Conservation (phyloP, 345 rosid genomes). For the Isatis tinctoria region DNA sequence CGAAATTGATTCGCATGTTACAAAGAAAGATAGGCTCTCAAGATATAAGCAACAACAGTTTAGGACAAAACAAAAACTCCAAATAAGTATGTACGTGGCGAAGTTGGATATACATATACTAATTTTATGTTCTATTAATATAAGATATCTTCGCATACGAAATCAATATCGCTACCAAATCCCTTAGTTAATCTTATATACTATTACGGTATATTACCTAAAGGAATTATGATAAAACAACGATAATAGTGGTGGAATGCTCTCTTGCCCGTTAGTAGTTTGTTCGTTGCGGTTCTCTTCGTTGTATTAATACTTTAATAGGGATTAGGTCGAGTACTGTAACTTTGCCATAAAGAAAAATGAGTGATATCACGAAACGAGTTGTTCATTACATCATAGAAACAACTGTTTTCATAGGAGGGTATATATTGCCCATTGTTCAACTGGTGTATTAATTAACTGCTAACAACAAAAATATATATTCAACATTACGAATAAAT, state of each 20-base stretch:
- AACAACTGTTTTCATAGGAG: neutral
- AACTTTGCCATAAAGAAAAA: neutral
- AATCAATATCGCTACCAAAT: slow-evolving; percentile 7
- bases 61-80: neutral
- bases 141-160: neutral
- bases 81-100: neutral
- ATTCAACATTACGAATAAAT: neutral
- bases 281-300: slow-evolving; percentile 12
- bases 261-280: slow-evolving; percentile 9
- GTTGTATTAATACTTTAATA: neutral
- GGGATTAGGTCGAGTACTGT: slow-evolving; percentile 23
- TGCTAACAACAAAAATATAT: neutral
- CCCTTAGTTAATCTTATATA: neutral
- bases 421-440: too few relatives aligned
- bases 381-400: neutral
- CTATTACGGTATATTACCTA: neutral
- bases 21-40: slow-evolving; percentile 8
- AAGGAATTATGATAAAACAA: neutral
- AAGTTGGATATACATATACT: neutral
- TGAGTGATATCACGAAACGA: slow-evolving; percentile 10
- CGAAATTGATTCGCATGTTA: neutral
- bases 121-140: neutral
- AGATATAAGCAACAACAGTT: slow-evolving; percentile 13
- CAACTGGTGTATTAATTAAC: neutral
- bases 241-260: slow-evolving; percentile 1